Base-by-base conservation (phyloP, 441 rosid genomes). In the Croton laevigatus region DNA sequence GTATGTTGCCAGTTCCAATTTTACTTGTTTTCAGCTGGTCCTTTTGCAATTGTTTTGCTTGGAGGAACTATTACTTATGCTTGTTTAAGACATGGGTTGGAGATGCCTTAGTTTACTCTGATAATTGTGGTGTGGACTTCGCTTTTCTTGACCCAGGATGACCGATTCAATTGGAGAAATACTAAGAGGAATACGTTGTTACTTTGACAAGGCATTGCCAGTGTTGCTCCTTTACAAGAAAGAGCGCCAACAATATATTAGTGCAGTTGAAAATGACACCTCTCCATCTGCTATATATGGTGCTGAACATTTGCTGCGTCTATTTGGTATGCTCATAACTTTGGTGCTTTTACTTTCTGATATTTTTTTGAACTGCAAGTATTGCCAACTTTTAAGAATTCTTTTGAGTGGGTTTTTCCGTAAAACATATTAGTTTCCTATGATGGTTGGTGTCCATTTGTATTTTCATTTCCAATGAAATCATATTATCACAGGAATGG, bases 211-310 rank as follows among this genome's bases (percentile, higher is more conserved):
- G 80, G 96, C 96, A 68, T 85, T 93, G 77, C 93, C 97, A 8
- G 84, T 83, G 68, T 81, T 93, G 88, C 95, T 95, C 45, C 83
- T 91, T 53, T 91, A 91, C 81, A 88, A 86, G 78, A 89, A 86
- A 65, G 99, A 95, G 87, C 96, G 98, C 17, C 90, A 78, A 53
- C 98, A 95, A 72, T 93, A 87, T 74, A 75, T 81, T 19, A 89
- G 89, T 76, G 58, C 76, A 49, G 79, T 93, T 20, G 68, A 76
- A 60, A 83, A 82, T 76, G 88, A 90, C 76, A 69, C 68, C 44
- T 89, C 99, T 73, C 98, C 99, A 8, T 91, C 99, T 51, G 83
- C 97, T 59, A 83, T 95, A 60, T 95, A 95, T 65, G 99, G 99
- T 55, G 99, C 98, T 61, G 99, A 95, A 77, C 99, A 93, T 88